phyloP scores from a whole-genome alignment of 768 basidiomycete genomes.

The Daedaleopsis sinensis region DNA sequence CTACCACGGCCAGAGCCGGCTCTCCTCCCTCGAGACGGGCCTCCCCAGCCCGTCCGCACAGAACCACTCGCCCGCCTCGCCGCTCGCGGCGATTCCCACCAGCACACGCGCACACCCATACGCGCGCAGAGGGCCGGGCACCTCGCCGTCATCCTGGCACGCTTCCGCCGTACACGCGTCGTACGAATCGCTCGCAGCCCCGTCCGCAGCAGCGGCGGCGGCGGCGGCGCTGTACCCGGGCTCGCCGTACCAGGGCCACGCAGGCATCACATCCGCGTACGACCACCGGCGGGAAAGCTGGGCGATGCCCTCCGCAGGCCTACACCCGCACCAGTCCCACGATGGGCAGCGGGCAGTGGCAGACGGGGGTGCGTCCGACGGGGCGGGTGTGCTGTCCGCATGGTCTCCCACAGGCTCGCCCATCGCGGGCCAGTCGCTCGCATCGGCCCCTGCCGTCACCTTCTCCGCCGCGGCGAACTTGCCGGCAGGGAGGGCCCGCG shows the following conservation, averaged over 20 bases:
- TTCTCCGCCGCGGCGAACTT: slow-evolving; percentile 23
- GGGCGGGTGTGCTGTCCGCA: slow-evolving; percentile 11
- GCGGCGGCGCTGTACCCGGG: slow-evolving; percentile 13
- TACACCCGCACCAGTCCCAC: slow-evolving; percentile 12
- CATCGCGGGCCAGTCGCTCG: slow-evolving; percentile 20
- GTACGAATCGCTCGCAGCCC: slow-evolving; percentile 10
- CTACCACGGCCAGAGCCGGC: slow-evolving; percentile 15
- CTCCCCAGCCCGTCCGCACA: slow-evolving; percentile 8
- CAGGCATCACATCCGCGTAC: slow-evolving; percentile 15
- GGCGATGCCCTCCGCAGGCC: slow-evolving; percentile 11
- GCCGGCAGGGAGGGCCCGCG: slow-evolving; percentile 26
- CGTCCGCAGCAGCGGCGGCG: slow-evolving; percentile 10
- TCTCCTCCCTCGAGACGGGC: slow-evolving; percentile 10
- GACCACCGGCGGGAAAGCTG: slow-evolving; percentile 20
- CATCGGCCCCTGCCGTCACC: slow-evolving; percentile 26
- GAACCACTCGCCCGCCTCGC: slow-evolving; percentile 7
- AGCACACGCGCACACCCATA: slow-evolving; percentile 16
- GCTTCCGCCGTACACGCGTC: slow-evolving; percentile 3
- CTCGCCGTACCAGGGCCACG: slow-evolving; percentile 6
- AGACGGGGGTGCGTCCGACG: slow-evolving; percentile 18
- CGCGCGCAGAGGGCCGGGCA: slow-evolving; percentile 9
- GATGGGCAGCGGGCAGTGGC: slow-evolving; percentile 16
- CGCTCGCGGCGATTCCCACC: slow-evolving; percentile 8
- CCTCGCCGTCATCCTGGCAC: slow-evolving; percentile 13
- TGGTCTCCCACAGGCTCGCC: slow-evolving; percentile 23